A percentile compares a stretch with the other conserved stretches of the same genome.
These are phyloP conservation scores for Metschnikowia similis DNA, from an alignment of 805 yeast genomes.

Conservation along the genomic window DNA sequence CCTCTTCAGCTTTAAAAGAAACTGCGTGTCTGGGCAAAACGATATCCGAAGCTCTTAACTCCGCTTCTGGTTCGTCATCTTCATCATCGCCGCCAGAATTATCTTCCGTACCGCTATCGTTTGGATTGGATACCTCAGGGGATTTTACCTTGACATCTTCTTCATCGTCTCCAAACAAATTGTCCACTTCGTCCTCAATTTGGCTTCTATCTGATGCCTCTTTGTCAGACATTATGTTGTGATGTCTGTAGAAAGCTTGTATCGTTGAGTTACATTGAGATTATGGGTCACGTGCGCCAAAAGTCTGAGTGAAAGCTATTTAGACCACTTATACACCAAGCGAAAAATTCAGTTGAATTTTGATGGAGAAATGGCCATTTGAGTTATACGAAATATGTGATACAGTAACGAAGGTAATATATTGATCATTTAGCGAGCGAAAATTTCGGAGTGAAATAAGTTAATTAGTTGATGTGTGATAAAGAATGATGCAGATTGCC, in stretches of 20 bases:
- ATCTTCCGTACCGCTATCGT: constrained; percentile 19
- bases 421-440: background rate
- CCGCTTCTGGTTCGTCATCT: constrained; percentile 30
- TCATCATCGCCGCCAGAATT: constrained; percentile 23
- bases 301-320: background rate
- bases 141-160: constrained; percentile 15
- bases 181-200: constrained; percentile 27
- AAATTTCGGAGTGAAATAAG: background rate
- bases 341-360: no score
- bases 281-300: constrained; percentile 10
- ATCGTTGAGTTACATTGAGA: background rate
- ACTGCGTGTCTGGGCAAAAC: constrained; percentile 49
- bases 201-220: constrained; percentile 17
- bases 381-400: no score
- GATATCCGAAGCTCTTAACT: constrained; percentile 33
- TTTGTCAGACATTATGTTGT: constrained; percentile 23
- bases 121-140: constrained; percentile 8
- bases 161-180: constrained; percentile 33
- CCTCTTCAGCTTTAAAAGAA: constrained; percentile 30
- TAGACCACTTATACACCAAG: no score
- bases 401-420: background rate
- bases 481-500: background rate
- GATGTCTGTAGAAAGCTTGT: background rate
- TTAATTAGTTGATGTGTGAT: background rate
- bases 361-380: no score